A percentile compares a stretch with the other conserved stretches of the same genome.
Conservation (phyloP, 129 eudicot genomes). For the Gnaphalium uliginosum region DNA sequence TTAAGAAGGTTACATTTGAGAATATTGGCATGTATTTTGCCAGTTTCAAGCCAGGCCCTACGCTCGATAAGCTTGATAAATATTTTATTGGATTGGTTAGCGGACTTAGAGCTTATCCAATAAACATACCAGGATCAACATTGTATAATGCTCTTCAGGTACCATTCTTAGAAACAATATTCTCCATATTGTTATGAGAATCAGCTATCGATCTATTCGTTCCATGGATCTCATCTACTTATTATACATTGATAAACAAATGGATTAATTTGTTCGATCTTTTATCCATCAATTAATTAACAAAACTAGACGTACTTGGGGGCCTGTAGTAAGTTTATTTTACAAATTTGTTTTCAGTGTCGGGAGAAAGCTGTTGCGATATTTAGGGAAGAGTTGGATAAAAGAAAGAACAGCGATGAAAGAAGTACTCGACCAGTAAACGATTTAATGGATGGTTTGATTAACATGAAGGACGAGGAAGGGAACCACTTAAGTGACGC, state of each 20-base stretch:
- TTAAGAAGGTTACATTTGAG: conserved; percentile 61
- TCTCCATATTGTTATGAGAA: too few relatives aligned
- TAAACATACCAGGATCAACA: conserved; percentile 59
- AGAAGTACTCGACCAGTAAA: conserved; percentile 13
- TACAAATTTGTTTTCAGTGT: conserved; percentile 31
- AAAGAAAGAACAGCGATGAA: conserved; percentile 35
- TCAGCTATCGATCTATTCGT: too few relatives aligned
- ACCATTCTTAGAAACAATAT: neutral
- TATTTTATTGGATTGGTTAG: conserved; percentile 31
- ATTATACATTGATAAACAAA: too few relatives aligned
- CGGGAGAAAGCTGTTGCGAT: conserved; percentile 39
- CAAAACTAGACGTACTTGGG: too few relatives aligned
- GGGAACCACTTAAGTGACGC: conserved; percentile 48
- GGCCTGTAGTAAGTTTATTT: neutral
- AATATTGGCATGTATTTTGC: conserved; percentile 55
- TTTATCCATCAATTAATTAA: too few relatives aligned
- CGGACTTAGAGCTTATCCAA: conserved; percentile 49
- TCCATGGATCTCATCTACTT: too few relatives aligned
- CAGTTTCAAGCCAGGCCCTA: conserved; percentile 47
- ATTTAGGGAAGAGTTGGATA: conserved; percentile 52
- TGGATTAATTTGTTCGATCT: too few relatives aligned
- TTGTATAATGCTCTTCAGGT: conserved; percentile 41
- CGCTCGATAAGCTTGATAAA: conserved; percentile 37
- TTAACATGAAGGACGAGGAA: conserved; percentile 56
- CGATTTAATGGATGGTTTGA: conserved; percentile 58